Conservation (phyloP, 345 rosid genomes). For the Brassica rapa region DNA sequence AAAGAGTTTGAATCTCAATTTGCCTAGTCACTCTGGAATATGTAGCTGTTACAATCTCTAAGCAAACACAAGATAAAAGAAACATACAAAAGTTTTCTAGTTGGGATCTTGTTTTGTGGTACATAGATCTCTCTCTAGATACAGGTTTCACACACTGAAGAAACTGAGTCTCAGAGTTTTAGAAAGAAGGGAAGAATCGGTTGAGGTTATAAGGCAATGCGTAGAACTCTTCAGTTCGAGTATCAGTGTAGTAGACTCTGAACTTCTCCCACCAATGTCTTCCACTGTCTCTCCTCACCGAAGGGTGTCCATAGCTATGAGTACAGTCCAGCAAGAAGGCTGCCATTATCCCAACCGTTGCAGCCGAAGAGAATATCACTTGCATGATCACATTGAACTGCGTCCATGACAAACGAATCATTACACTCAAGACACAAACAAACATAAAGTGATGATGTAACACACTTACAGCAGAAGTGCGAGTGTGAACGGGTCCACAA, state of each 20-base stretch:
- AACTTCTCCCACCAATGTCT: constrained; percentile 93
- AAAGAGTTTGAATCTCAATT: background rate
- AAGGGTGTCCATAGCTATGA: constrained; percentile 53
- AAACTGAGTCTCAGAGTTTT: constrained; percentile 4
- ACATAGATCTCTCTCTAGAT: constrained; percentile 4
- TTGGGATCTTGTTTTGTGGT: constrained; percentile 14
- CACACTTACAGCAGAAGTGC: constrained; percentile 59
- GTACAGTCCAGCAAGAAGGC: constrained; percentile 68
- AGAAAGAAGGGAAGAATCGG: constrained; percentile 87
- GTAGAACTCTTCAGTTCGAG: constrained; percentile 72
- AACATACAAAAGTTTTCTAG: constrained; percentile 10
- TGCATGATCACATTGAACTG: constrained; percentile 87
- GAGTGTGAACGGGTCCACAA: constrained; percentile 68
- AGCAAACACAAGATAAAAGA: background rate
- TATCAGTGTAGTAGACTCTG: constrained; percentile 52
- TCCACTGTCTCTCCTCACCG: constrained; percentile 71
- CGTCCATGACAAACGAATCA: background rate
- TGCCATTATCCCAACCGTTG: constrained; percentile 63
- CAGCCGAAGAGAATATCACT: constrained; percentile 88
- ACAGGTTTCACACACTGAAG: background rate
- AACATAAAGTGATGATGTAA: background rate
- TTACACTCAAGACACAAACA: constrained; percentile 6
- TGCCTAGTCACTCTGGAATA: constrained; percentile 15
- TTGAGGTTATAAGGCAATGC: constrained; percentile 71
- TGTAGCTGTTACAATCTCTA: background rate